Evolutionary conservation across 2,329 filamentous ascomycete species (phyloP).

Genomic region (Curvularia sp.): DNA sequence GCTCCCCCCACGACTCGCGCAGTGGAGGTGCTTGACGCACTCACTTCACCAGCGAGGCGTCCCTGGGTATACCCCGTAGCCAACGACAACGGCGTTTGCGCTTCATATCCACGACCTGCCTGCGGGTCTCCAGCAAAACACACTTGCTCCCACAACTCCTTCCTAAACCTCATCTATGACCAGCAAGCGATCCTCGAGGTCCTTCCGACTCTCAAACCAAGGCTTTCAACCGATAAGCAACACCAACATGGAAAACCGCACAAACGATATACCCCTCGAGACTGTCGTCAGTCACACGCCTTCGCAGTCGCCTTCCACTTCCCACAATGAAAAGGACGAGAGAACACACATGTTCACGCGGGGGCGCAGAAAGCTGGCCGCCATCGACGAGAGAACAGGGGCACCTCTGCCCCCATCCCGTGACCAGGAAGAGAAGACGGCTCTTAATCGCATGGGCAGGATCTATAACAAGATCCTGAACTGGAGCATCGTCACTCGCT

Average conservation of each 20-base stretch:
- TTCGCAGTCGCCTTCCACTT: conserved; percentile 38
- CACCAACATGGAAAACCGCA: conserved; percentile 55
- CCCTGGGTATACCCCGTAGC: conserved; percentile 10
- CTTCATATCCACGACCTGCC: conserved; percentile 19
- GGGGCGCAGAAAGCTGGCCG: conserved; percentile 40
- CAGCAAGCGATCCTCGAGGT: conserved; percentile 41
- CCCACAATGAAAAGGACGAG: conserved; percentile 47
- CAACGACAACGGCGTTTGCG: conserved; percentile 7
- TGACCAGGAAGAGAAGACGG: conserved; percentile 60
- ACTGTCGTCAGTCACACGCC: conserved; percentile 60
- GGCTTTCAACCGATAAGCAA: conserved; percentile 47
- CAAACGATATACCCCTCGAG: conserved; percentile 68
- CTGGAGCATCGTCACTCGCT: conserved; percentile 69
- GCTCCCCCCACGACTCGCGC: conserved; percentile 20
- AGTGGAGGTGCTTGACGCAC: conserved; percentile 46
- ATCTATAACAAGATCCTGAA: conserved; percentile 68
- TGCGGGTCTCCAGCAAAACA: conserved; percentile 17
- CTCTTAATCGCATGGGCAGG: conserved; percentile 64
- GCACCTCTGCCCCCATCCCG: conserved; percentile 33
- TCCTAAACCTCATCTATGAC: conserved; percentile 27
- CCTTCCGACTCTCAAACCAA: conserved; percentile 46
- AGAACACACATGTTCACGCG: conserved; percentile 51
- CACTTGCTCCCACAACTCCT: conserved; percentile 21
- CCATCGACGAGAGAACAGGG: conserved; percentile 41
- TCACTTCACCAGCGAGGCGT: conserved; percentile 27